Conservation (phyloP, 441 rosid species). For the Populus hybrid region DNA sequence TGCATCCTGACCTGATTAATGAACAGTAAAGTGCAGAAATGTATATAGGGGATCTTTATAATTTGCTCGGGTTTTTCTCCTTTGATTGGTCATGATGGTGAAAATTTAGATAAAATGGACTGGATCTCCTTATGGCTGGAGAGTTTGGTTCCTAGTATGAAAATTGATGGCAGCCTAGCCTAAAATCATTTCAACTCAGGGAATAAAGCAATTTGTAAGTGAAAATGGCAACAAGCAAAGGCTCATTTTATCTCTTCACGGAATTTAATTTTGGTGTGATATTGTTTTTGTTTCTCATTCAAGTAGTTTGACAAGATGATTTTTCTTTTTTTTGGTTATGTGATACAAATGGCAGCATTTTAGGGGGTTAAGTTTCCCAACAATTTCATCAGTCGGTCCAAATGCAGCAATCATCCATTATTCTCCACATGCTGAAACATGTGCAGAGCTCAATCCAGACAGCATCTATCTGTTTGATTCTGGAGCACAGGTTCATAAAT, state of each 20-base stretch:
- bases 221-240: background rate
- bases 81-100: background rate
- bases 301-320: conserved; percentile 2
- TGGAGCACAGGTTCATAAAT: conserved; percentile 82
- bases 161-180: background rate
- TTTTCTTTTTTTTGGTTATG: conserved; percentile 9
- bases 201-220: background rate
- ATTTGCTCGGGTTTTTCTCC: background rate
- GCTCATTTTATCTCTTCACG: background rate
- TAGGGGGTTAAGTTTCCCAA: conserved; percentile 91
- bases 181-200: background rate
- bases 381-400: conserved; percentile 92
- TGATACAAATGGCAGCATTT: conserved; percentile 57
- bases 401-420: conserved; percentile 95
- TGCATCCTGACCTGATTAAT: background rate
- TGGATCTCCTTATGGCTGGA: background rate
- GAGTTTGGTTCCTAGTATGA: background rate
- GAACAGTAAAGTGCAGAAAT: background rate
- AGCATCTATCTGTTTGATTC: conserved; percentile 92
- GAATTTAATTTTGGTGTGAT: conserved; percentile 7
- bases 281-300: background rate
- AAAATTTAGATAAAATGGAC: background rate
- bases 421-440: conserved; percentile 60
- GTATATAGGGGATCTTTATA: background rate
- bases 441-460: conserved; percentile 86